Evolutionary conservation across 192 early-diverging fungal genomes (phyloP).

Genomic region (Diversispora eburnea): DNA sequence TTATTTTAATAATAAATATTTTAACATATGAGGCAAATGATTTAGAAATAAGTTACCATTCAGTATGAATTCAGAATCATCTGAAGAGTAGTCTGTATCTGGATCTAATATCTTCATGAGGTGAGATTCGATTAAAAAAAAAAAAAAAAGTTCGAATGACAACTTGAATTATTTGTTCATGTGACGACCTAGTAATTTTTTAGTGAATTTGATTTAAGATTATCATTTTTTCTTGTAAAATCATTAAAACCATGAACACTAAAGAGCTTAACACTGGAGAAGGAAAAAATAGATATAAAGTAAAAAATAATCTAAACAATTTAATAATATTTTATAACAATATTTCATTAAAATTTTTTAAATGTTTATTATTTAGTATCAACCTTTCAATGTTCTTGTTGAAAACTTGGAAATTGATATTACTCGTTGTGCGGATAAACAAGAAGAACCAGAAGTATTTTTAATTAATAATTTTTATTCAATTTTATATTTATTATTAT

Average conservation of each 20-base stretch:
- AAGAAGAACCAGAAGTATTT: constrained; percentile 48
- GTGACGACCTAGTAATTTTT: no score
- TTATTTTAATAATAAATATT: no score
- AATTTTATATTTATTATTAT: background rate
- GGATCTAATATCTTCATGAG: no score
- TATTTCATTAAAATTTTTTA: background rate
- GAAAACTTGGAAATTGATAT: constrained; percentile 80
- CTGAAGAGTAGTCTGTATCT: no score
- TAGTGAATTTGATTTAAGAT: background rate
- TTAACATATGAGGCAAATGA: no score
- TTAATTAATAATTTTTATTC: constrained; percentile 2
- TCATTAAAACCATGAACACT: constrained; percentile 39
- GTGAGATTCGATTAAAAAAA: no score
- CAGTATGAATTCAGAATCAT: no score
- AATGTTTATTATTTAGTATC: constrained; percentile 52
- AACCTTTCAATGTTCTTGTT: constrained; percentile 67
- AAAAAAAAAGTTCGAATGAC: no score
- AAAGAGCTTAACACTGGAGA: constrained; percentile 62
- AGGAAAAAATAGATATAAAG: constrained; percentile 66
- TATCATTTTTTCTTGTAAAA: constrained; percentile 36
- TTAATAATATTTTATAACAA: background rate
- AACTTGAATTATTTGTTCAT: no score
- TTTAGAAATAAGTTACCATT: no score
- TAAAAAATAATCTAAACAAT: constrained; percentile 32
- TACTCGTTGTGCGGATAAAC: constrained; percentile 51